Base-by-base conservation (phyloP, 1,284 basidiomycete genomes). In the Laetiporus sulphureus region DNA sequence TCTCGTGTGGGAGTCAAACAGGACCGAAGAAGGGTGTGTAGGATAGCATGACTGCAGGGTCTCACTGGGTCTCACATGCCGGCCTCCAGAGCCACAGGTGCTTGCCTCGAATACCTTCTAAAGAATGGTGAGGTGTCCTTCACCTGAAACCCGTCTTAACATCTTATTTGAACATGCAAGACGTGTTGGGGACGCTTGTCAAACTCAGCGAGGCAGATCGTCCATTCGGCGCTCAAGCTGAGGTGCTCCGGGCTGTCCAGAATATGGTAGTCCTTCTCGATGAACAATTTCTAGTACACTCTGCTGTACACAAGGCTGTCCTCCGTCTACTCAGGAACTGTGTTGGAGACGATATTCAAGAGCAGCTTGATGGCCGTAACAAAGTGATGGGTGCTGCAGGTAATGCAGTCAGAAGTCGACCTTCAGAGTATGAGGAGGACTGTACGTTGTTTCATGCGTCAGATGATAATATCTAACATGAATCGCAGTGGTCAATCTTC, bases 271-370 rank as follows among this genome's bases (percentile, higher is more conserved):
- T 91, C 4, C 73, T 91, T 8, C 73, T 95, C 44, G 90, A 94
- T 48, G 91, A 94, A 56, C 85, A 88, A 50, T 94, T 95, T 56
- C 77, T 96, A 15, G 82, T 93, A 0, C 92, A 95, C 55, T 86
- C 89, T 7, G 89, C 80, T 1, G 88, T 95, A 0, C 92, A 96
- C 62, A 84, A 82, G 52, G 91, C 93, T 2, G 81, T 96, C 4
- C 74, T 94, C 11, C 71, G 90, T 31, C 69, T 97, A n/a, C 74
- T 98, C 6, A 73, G 90, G 25, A 83, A 79, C 39, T 96, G 92
- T 60, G 84, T 88, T 8, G 92, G 91, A n/a, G 90, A 93, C 47
- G 88, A 94, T 57, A 67, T 91, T 2, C 85, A 91, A 53, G 85
- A 91, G 54, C 80, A 84, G 49, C 61, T 89, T 15, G 87, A 91